Percentiles rank a stretch among this genome's conserved stretches.
These are phyloP conservation scores for Erythrophleum fordii DNA, from an alignment of 306 rosid species.

Conservation along the genomic window DNA sequence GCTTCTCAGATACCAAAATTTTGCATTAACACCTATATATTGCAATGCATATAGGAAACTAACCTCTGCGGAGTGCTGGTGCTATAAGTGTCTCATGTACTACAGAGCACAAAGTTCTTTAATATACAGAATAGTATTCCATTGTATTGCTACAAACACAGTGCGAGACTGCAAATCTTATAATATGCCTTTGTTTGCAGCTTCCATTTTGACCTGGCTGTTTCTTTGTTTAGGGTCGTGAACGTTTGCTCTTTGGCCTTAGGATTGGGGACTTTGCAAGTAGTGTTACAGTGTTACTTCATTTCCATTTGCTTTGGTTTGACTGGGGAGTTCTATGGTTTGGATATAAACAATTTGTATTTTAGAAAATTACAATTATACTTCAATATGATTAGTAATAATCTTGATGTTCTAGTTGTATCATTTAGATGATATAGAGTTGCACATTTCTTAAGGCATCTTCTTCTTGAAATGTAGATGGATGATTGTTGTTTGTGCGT, in stretches of 20 bases:
- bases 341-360: constrained; percentile 31
- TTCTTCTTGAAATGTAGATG: constrained; percentile 77
- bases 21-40: neutral
- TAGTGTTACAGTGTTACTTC: constrained; percentile 35
- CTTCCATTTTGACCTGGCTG: constrained; percentile 54
- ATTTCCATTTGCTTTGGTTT: constrained; percentile 43
- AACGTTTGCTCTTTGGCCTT: constrained; percentile 63
- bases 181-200: constrained; percentile 20
- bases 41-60: constrained; percentile 16
- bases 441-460: constrained; percentile 35
- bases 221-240: constrained; percentile 80
- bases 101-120: neutral
- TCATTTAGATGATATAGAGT: constrained; percentile 20
- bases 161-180: neutral
- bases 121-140: neutral
- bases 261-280: constrained; percentile 64
- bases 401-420: constrained; percentile 26
- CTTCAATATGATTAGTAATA: constrained; percentile 2
- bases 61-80: neutral
- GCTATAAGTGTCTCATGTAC: neutral
- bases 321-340: constrained; percentile 28
- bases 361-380: neutral
- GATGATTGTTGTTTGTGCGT: constrained; percentile 76
- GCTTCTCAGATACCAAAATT: constrained; percentile 3
- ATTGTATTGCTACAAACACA: neutral